Evolutionary conservation across 1,284 basidiomycete genomes (phyloP).

Genomic region (Puccinia coronata): DNA sequence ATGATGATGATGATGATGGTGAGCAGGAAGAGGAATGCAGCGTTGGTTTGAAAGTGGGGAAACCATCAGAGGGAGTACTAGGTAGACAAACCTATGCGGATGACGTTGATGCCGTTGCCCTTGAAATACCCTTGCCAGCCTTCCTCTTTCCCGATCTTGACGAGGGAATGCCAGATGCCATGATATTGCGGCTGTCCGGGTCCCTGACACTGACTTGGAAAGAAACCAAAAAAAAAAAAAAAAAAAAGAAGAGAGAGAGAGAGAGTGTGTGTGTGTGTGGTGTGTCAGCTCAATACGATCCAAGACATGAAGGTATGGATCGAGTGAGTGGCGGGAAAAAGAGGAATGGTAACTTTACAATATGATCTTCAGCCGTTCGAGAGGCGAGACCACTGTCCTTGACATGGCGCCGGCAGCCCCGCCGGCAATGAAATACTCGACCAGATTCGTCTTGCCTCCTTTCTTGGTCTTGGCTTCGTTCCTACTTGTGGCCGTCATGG

Average conservation of each 20-base stretch:
- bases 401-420: constrained; percentile 67
- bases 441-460: constrained; percentile 62
- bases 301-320: too few relatives aligned
- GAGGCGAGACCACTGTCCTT: constrained; percentile 84
- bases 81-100: constrained; percentile 69
- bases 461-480: not conserved
- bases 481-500: too few relatives aligned
- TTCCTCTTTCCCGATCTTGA: constrained; percentile 87
- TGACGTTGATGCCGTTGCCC: constrained; percentile 80
- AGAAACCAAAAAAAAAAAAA: not conserved
- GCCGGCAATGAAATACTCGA: constrained; percentile 72
- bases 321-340: too few relatives aligned
- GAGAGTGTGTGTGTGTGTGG: too few relatives aligned
- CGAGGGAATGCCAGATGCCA: constrained; percentile 48
- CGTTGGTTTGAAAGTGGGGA: too few relatives aligned
- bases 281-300: too few relatives aligned
- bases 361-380: constrained; percentile 92
- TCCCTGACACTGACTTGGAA: constrained; percentile 48
- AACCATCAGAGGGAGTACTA: too few relatives aligned
- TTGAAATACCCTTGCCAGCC: constrained; percentile 89
- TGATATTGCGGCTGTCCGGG: constrained; percentile 43
- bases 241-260: constrained; percentile 51
- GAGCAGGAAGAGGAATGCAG: not conserved
- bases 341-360: constrained; percentile 66
- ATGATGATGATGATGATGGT: too few relatives aligned